These are phyloP conservation scores for Scutellaria baicalensis DNA, from an alignment of 257 asterid genomes.

Conservation along the genomic window DNA sequence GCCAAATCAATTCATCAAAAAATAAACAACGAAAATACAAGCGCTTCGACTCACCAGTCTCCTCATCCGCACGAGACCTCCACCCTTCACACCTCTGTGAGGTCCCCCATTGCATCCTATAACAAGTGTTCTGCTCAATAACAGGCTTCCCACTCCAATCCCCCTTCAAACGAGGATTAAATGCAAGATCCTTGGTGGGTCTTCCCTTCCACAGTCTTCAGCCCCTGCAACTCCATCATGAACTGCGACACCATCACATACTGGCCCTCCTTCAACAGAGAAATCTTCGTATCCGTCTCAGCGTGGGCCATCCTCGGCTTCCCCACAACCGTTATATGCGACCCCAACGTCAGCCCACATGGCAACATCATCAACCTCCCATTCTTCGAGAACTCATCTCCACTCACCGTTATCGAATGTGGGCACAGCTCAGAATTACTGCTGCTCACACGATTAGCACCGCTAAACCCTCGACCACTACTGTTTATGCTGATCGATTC, in stretches of 20 bases:
- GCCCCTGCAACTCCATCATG: conserved; percentile 90
- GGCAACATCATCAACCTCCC: conserved; percentile 62
- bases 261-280: conserved; percentile 65
- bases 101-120: conserved; percentile 95
- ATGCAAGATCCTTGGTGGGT: conserved; percentile 89
- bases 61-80: conserved; percentile 85
- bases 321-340: conserved; percentile 77
- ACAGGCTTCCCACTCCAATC: conserved; percentile 98
- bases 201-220: conserved; percentile 88
- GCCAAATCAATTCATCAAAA: conserved; percentile 9
- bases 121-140: conserved; percentile 89
- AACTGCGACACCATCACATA: conserved; percentile 85
- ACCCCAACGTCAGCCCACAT: conserved; percentile 82
- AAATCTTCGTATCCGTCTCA: conserved; percentile 72
- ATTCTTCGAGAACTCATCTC: conserved; percentile 43
- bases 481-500: conserved; percentile 28
- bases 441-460: not conserved
- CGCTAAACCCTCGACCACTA: not conserved
- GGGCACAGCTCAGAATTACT: conserved; percentile 45
- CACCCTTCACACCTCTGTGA: conserved; percentile 89
- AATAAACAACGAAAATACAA: not conserved
- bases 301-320: conserved; percentile 69
- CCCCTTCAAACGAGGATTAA: conserved; percentile 85
- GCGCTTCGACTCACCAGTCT: conserved; percentile 58
- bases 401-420: conserved; percentile 45